A percentile compares a stretch with the other conserved stretches of the same genome.
Conservation (phyloP, 768 basidiomycete species). For the Clavulina sp. region DNA sequence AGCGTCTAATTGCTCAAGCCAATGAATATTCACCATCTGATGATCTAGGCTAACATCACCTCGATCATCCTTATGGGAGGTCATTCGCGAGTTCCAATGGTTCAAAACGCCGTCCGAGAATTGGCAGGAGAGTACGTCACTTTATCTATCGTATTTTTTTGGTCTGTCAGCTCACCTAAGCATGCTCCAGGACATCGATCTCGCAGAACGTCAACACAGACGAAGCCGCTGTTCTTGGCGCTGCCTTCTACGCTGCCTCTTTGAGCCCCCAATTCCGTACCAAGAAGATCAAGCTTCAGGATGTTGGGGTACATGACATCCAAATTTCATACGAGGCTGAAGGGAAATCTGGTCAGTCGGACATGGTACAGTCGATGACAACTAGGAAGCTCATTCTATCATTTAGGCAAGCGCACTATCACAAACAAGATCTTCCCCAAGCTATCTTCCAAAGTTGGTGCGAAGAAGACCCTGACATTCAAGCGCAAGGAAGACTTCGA, state of each 20-base stretch:
- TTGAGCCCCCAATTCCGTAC: conserved; percentile 86
- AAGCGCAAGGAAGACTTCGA: conserved; percentile 72
- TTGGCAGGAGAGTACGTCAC: conserved; percentile 58
- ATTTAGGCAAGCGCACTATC: conserved; percentile 34
- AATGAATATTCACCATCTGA: not conserved
- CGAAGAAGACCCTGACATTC: conserved; percentile 74
- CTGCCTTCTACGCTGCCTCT: conserved; percentile 80
- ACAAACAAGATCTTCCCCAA: conserved; percentile 59
- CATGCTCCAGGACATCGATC: conserved; percentile 46
- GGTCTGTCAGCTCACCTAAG: not conserved
- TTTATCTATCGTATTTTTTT: not conserved
- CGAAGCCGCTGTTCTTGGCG: conserved; percentile 86
- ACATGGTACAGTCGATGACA: conserved; percentile 12
- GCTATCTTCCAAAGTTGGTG: conserved; percentile 57
- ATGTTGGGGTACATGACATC: conserved; percentile 56
- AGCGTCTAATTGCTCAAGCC: conserved; percentile 4
- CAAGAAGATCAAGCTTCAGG: conserved; percentile 75
- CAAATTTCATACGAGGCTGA: conserved; percentile 64
- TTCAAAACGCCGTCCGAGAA: conserved; percentile 62
- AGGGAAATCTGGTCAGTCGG: conserved; percentile 20
- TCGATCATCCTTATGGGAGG: conserved; percentile 93
- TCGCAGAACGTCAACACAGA: conserved; percentile 94
- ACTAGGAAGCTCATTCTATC: not conserved
- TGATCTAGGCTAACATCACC: conserved; percentile 48
- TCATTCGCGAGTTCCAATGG: conserved; percentile 75